phyloP scores from a whole-genome alignment of 805 yeast species.

The Cyberlindnera japonica region DNA sequence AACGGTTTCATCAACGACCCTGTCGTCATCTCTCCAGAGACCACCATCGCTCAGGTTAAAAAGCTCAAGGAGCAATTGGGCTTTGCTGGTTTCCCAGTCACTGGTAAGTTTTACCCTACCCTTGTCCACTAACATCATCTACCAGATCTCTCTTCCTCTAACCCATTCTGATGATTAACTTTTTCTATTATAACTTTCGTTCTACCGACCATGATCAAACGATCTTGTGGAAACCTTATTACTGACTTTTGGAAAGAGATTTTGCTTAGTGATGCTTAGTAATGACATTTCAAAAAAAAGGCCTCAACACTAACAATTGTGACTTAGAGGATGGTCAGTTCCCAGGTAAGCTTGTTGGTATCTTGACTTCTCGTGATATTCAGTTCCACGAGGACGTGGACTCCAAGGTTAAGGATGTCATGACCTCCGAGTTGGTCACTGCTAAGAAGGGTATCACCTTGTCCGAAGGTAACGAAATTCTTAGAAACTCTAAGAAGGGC shows the following conservation, averaged over 20 bases:
- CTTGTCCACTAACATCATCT: slow-evolving; percentile 4
- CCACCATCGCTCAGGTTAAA: slow-evolving; percentile 80
- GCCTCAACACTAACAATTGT: slow-evolving; percentile 17
- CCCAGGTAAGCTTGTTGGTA: slow-evolving; percentile 90
- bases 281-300: background rate
- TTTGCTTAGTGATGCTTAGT: slow-evolving; percentile 1
- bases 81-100: slow-evolving; percentile 97
- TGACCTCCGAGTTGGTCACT: slow-evolving; percentile 87
- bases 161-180: slow-evolving; percentile 48
- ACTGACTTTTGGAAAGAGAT: slow-evolving; percentile 31
- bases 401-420: slow-evolving; percentile 65
- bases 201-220: slow-evolving; percentile 97
- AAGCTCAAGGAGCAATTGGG: slow-evolving; percentile 69
- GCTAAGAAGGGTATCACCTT: slow-evolving; percentile 80
- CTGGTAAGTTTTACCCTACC: slow-evolving; percentile 70
- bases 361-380: slow-evolving; percentile 93
- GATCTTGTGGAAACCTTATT: slow-evolving; percentile 83
- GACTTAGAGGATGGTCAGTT: slow-evolving; percentile 65
- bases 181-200: slow-evolving; percentile 84
- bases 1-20: slow-evolving; percentile 97
- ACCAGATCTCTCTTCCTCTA: slow-evolving; percentile 1
- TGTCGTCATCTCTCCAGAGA: slow-evolving; percentile 71
- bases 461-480: slow-evolving; percentile 82
- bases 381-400: slow-evolving; percentile 83
- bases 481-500: slow-evolving; percentile 94